Conservation (phyloP, 176 grass and related monocot genomes). For the Oryza rufipogon region DNA sequence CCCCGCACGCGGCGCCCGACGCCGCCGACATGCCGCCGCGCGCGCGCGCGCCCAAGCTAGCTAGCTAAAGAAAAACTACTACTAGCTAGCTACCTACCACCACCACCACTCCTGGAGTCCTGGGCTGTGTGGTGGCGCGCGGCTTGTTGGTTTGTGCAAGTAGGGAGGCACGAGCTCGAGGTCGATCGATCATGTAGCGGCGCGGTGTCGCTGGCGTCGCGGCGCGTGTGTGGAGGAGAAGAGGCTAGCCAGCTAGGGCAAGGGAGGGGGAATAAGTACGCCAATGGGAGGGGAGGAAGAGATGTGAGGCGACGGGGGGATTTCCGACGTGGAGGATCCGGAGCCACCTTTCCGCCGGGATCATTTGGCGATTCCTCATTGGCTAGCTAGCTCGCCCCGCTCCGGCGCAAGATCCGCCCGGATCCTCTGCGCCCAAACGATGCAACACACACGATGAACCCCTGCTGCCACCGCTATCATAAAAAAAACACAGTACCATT, state of each 20-base stretch:
- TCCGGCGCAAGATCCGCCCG: not conserved
- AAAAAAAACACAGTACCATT: too few relatives aligned
- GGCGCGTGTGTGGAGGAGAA: constrained; percentile 54
- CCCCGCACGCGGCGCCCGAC: constrained; percentile 47
- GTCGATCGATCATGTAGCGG: not conserved
- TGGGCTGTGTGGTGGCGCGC: constrained; percentile 18
- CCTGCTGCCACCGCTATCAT: too few relatives aligned
- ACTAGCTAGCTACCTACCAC: not conserved
- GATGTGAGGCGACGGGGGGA: constrained; percentile 43
- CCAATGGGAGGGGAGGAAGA: constrained; percentile 40
- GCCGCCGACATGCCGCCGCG: constrained; percentile 44
- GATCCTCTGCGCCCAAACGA: not conserved
- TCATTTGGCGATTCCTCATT: constrained; percentile 39
- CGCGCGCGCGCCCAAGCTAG: not conserved
- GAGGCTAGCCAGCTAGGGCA: constrained; percentile 44
- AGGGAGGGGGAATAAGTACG: constrained; percentile 38
- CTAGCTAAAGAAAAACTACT: not conserved
- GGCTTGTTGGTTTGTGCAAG: constrained; percentile 29
- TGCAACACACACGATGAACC: too few relatives aligned
- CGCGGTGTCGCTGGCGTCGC: not conserved
- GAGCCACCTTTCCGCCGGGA: constrained; percentile 47
- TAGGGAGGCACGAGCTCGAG: too few relatives aligned
- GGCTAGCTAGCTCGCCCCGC: not conserved
- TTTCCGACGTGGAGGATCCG: constrained; percentile 58
- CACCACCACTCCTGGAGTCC: not conserved